Percentiles rank a stretch among this genome's conserved stretches.
Conservation (phyloP, 768 basidiomycete species). For the Boletus patriciae region DNA sequence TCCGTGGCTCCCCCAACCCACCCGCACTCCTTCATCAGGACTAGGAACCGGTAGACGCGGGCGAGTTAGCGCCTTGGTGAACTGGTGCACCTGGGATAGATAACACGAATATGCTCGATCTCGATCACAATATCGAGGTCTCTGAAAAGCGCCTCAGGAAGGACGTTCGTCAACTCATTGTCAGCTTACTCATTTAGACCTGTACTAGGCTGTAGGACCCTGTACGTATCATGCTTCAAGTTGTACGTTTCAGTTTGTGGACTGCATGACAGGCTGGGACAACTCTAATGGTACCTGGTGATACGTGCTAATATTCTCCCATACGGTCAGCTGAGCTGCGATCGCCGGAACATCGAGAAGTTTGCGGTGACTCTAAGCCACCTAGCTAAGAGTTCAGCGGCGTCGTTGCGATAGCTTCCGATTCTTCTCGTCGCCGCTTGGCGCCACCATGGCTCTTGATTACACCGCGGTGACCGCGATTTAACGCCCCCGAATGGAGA, state of each 20-base stretch:
- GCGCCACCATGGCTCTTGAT: neutral
- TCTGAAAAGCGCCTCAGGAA: neutral
- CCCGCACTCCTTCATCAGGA: neutral
- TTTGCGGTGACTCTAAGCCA: neutral
- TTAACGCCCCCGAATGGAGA: neutral
- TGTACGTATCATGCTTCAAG: neutral
- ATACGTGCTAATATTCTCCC: neutral
- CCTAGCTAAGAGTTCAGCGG: neutral
- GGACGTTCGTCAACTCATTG: neutral
- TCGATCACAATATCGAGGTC: neutral
- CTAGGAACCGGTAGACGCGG: too few relatives aligned
- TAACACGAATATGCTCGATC: neutral
- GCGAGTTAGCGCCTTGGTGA: neutral
- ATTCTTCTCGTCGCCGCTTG: neutral
- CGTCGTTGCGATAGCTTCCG: neutral
- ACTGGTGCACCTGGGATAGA: neutral
- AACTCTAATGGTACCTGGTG: neutral
- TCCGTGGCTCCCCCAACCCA: too few relatives aligned
- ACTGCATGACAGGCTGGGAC: neutral
- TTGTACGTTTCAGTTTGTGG: neutral
- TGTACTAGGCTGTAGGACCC: too few relatives aligned
- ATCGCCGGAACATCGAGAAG: neutral
- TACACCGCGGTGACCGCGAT: neutral
- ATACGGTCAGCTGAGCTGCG: neutral
- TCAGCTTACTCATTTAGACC: neutral